phyloP scores from a whole-genome alignment of 192 early-diverging fungal genomes.

The Coemansia pectinata region DNA sequence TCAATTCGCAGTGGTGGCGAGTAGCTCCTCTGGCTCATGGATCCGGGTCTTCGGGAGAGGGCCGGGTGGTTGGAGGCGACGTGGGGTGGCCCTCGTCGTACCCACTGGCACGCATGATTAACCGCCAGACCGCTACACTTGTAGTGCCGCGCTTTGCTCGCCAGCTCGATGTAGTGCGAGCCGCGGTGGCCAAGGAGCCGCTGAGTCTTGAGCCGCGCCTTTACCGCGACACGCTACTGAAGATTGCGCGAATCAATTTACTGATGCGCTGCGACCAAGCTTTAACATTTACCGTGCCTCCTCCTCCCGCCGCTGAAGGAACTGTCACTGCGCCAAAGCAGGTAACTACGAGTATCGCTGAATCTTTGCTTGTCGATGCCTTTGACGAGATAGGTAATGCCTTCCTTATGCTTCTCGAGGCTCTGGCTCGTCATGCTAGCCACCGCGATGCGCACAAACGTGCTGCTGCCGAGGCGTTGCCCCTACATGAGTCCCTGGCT shows the following conservation, averaged over 20 bases:
- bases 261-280: slow-evolving; percentile 23
- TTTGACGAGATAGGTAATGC: slow-evolving; percentile 43
- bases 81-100: slow-evolving; percentile 44
- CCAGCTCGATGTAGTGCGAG: slow-evolving; percentile 46
- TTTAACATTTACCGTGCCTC: slow-evolving; percentile 11
- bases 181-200: slow-evolving; percentile 47
- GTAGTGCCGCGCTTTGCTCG: slow-evolving; percentile 47
- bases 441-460: slow-evolving; percentile 44
- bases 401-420: slow-evolving; percentile 49
- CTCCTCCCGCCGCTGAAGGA: not conserved
- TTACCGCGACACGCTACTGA: slow-evolving; percentile 53
- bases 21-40: not conserved
- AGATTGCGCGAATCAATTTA: slow-evolving; percentile 35
- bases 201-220: slow-evolving; percentile 51
- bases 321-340: not conserved
- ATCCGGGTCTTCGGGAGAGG: not conserved
- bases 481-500: slow-evolving; percentile 27
- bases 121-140: slow-evolving; percentile 36
- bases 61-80: slow-evolving; percentile 28
- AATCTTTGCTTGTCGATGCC: slow-evolving; percentile 7
- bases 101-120: slow-evolving; percentile 43
- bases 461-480: slow-evolving; percentile 36
- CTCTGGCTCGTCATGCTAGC: slow-evolving; percentile 44
- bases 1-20: slow-evolving; percentile 57
- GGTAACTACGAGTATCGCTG: slow-evolving; percentile 3